Base-by-base conservation (phyloP, 495 filamentous ascomycete species). In the Melanomma pulvis-pyrius region DNA sequence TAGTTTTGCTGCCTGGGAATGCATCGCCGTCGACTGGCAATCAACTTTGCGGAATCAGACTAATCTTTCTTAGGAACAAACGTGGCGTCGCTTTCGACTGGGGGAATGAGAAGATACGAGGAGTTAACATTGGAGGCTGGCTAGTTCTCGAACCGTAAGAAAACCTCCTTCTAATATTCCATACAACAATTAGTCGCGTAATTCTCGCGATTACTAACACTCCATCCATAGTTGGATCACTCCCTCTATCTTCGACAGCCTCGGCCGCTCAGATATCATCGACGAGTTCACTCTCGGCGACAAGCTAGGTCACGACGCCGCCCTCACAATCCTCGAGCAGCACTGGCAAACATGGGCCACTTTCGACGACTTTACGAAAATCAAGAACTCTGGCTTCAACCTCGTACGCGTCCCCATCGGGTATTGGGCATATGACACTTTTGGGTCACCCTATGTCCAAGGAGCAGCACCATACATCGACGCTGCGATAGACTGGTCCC, bases 361-460 rank as follows among this genome's bases (percentile, higher is more conserved):
- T 44, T 68, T 70, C 47, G 26, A 62, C 9, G 78, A 80, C 57
- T 78, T 83, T 65, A 71, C 81, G 59, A 78, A 74, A 48, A 83
- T 83, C 52, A 68, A 69, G 12, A 53, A 73, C 15, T 73, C 77
- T 21, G 81, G 81, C 1, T 81, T 83, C 77, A 83, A 83, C 67
- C 54, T 78, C 8, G 76, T 83, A n/a, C 76, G 81, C 9, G 81
- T 83, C 53, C 81, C 81, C 0, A 71, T 83, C 59, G 81, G 81
- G 19, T 82, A 77, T 67, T 83, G 81, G 81, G 81, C 81, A 13
- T 82, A 75, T 57, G 71, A 81, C 53, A 79, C 80, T 36, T 73
- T 71, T 44, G 74, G 75, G 22, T 71, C 81, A 19, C 81, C 81
- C 0, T 83, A 80, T 64, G 74, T 81, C 11, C 70, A 74, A 64